Evolutionary conservation across 805 yeast genomes (phyloP).

Genomic region (Starmerella khaoyaiensis): DNA sequence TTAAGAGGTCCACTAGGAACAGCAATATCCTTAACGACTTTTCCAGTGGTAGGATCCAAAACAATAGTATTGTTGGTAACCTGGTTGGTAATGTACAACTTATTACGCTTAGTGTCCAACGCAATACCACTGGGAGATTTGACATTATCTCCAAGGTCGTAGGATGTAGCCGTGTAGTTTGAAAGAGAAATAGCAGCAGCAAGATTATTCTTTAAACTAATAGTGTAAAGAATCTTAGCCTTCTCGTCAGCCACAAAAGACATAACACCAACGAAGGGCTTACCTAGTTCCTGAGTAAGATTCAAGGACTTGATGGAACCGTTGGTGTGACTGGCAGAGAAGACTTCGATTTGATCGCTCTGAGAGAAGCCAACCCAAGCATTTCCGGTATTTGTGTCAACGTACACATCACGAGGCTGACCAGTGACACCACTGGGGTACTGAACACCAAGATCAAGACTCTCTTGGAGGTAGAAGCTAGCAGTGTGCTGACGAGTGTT

Average conservation of each 20-base stretch:
- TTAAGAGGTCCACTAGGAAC: constrained; percentile 8
- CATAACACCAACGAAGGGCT: constrained; percentile 11
- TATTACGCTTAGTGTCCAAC: constrained; percentile 10
- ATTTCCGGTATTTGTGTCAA: constrained; percentile 3
- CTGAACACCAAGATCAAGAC: constrained; percentile 4
- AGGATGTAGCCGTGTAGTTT: constrained; percentile 6
- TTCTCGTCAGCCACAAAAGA: constrained; percentile 5
- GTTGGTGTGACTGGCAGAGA: constrained; percentile 2
- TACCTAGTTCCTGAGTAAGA: constrained; percentile 1
- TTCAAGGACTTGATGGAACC: not conserved
- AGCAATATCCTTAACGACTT: constrained; percentile 4
- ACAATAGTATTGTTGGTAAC: constrained; percentile 10
- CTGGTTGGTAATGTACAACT: constrained; percentile 13
- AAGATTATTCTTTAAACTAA: constrained; percentile 3
- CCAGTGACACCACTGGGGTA: not conserved
- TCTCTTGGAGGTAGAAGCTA: constrained; percentile 4
- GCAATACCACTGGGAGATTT: constrained; percentile 10
- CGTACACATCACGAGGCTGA: constrained; percentile 11
- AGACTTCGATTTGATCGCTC: constrained; percentile 5
- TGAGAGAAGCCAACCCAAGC: constrained; percentile 8
- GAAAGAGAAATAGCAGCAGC: constrained; percentile 11
- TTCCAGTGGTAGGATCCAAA: constrained; percentile 6
- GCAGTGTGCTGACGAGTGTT: constrained; percentile 14
- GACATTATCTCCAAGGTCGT: constrained; percentile 8
- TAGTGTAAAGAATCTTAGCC: constrained; percentile 10